These are phyloP conservation scores for Fusarium sp. DNA, from an alignment of 2,329 filamentous ascomycete species.

Conservation along the genomic window DNA sequence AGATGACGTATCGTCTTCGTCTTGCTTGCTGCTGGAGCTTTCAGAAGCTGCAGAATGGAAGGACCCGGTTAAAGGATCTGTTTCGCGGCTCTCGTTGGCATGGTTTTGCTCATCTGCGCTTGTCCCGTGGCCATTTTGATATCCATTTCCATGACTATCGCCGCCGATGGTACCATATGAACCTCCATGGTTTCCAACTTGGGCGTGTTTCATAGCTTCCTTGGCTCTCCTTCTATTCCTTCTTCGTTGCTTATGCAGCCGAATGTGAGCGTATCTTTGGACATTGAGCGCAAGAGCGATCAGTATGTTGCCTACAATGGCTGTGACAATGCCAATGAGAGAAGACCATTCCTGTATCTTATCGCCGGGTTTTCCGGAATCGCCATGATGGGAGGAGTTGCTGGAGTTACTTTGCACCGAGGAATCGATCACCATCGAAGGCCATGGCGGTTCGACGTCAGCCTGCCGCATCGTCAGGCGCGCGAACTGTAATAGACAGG, in stretches of 20 bases:
- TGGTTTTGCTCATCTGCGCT: constrained; percentile 48
- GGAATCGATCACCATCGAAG: constrained; percentile 30
- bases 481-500: constrained; percentile 26
- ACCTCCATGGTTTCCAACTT: constrained; percentile 46
- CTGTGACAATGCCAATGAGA: constrained; percentile 92
- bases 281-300: constrained; percentile 97
- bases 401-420: constrained; percentile 33
- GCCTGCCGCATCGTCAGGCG: constrained; percentile 45
- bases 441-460: constrained; percentile 44
- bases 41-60: constrained; percentile 56
- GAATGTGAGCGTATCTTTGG: constrained; percentile 93
- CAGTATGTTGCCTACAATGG: constrained; percentile 90
- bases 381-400: constrained; percentile 31
- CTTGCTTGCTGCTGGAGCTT: constrained; percentile 40
- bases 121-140: constrained; percentile 33
- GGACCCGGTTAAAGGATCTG: constrained; percentile 65
- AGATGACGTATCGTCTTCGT: constrained; percentile 61
- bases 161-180: constrained; percentile 53
- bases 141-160: constrained; percentile 37
- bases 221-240: constrained; percentile 67
- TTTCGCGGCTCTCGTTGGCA: constrained; percentile 56
- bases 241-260: constrained; percentile 77
- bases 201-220: constrained; percentile 63
- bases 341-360: constrained; percentile 83
- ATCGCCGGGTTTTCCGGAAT: constrained; percentile 55